Base-by-base conservation (phyloP, 2,329 filamentous ascomycete species). In the Xylaria sp. region DNA sequence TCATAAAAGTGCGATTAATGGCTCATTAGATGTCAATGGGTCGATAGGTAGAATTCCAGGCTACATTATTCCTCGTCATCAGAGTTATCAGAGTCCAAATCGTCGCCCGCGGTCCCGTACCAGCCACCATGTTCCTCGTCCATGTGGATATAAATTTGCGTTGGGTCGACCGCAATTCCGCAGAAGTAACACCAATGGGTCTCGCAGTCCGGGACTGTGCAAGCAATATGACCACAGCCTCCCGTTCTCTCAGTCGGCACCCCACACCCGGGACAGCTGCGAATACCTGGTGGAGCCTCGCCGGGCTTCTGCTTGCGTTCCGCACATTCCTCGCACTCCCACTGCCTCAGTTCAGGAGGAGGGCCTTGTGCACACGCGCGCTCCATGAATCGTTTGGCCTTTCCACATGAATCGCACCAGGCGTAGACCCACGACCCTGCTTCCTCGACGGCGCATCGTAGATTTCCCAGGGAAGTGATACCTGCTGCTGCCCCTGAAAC, bases 181-280 rank as follows among this genome's bases (percentile, higher is more conserved):
- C 80, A 84, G 12, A 76, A 74, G 76, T 79, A 84, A 65, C 82
- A 84, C 82, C 82, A 84, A 66, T 83, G 78, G 18, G 70, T 73
- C 1, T 75, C 73, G 44, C 79, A 81, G 13, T 55, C 28, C 7
- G 57, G 64, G 9, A 78, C 72, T 2, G 74, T 72, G 69, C 81
- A 83, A 6, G 60, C 71, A 2, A 84, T 83, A 68, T 84, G 82
- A 25, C 79, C 79, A 54, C 82, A 83, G 0, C 82, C 82, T 2
- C 73, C 70, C 20, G 76, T 70, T 73, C 80, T 82, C 70, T 82
- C 69, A 9, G 81, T 83, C 61, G 77, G 72, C 1, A 77, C 77
- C 1, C 74, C 75, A 62, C 82, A 84, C 0, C 76, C 74, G 1
- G 82, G 82, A 69, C 56, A 57, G 23, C 44, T 28, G 10, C 18